Evolutionary conservation across 371 early-diverging fungal genomes (phyloP).

Genomic region (Mortierella sp.): DNA sequence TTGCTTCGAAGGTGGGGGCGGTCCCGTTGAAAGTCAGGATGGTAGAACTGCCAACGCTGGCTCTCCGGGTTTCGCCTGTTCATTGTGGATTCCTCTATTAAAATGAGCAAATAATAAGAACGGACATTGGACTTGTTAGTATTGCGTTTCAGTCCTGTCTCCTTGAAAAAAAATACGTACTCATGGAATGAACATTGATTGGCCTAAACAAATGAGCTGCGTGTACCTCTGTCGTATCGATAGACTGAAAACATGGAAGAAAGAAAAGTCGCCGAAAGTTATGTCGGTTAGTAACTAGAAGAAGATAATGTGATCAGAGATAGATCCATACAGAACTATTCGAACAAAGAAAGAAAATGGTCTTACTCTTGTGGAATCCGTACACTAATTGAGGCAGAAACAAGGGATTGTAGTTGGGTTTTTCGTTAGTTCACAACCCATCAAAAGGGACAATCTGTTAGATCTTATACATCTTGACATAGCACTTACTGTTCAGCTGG

Average conservation of each 20-base stretch:
- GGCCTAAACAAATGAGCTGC: not conserved
- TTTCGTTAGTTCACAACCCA: not conserved
- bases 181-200: not conserved
- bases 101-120: not conserved
- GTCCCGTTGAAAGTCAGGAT: constrained; percentile 54
- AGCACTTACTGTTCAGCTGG: constrained; percentile 79
- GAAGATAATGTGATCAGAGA: not conserved
- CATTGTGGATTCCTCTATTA: constrained; percentile 55
- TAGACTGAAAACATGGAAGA: constrained; percentile 29
- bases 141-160: constrained; percentile 5
- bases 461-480: constrained; percentile 7
- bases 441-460: not conserved
- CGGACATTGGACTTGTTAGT: not conserved
- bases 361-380: constrained; percentile 60
- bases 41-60: constrained; percentile 58
- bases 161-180: constrained; percentile 7
- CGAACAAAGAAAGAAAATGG: not conserved
- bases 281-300: not conserved
- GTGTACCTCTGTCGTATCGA: constrained; percentile 50
- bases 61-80: constrained; percentile 57
- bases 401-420: not conserved
- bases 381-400: constrained; percentile 43
- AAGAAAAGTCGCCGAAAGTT: not conserved
- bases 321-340: not conserved
- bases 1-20: constrained; percentile 53